Base-by-base conservation (phyloP, 2,329 filamentous ascomycete genomes). In the Ophioceras dolichostomum region DNA sequence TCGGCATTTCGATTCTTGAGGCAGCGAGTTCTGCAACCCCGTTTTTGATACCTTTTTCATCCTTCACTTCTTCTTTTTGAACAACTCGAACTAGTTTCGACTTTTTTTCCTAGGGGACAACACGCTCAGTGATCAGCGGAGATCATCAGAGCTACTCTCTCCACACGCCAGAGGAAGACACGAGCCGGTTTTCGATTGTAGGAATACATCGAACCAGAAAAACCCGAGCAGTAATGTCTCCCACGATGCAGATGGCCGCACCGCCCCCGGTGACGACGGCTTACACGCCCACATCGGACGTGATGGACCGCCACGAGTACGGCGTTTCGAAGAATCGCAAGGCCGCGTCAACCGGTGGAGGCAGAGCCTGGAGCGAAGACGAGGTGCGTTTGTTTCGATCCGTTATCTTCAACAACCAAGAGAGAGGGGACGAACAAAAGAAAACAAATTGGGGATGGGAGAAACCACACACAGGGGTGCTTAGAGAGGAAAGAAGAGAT, bases 281-380 rank as follows among this genome's bases (percentile, higher is more conserved):
- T 28, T 74, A 73, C 48, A 61, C 62, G 29, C 67, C 67, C 20
- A 64, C 64, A 17, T 66, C 67, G 39, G 73, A 76, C 50, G 61
- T 59, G 43, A 62, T 72, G 49, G 67, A 70, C 42, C 68, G 71
- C 43, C 71, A 76, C 44, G 71, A 73, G 16, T 74, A 70, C 48
- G 67, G 73, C 38, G 63, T 79, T 52, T 62, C 65, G 41, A 82
- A 83, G 61, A 74, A 68, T 54, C 71, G 79, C 43, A 84, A 82
- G 63, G 61, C 70, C 43, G 70, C 75, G 17, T 77, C 80, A 41
- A 82, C 79, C 36, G 80, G 82, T 45, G 81, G 83, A 47, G 82
- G 83, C 49, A 71, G 83, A 56, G 83, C 83, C 40, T 89, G 83
- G 83, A 87, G 82, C 45, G 83, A 88, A 56, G 83, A 87, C 58